A percentile compares a stretch with the other conserved stretches of the same genome.
These are phyloP conservation scores for Vaucheria bursata DNA, from an alignment of 352 stramenopile genomes.

Conservation along the genomic window DNA sequence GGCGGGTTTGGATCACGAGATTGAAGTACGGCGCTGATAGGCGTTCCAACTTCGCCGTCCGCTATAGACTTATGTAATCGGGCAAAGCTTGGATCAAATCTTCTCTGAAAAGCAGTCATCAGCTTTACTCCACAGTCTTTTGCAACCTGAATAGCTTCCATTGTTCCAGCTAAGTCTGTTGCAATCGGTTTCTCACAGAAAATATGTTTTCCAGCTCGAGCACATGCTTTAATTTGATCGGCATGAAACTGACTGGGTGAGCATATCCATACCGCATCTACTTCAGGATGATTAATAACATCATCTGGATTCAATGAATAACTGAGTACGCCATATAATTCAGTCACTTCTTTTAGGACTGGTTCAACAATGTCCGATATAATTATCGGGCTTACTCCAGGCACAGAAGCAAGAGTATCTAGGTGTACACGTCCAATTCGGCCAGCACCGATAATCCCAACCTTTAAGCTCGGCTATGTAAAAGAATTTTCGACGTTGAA, in stretches of 20 bases:
- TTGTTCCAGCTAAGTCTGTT: constrained; percentile 70
- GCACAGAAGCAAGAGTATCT: constrained; percentile 55
- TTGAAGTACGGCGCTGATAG: constrained; percentile 71
- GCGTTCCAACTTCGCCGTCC: constrained; percentile 55
- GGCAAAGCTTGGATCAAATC: constrained; percentile 85
- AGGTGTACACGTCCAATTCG: constrained; percentile 71
- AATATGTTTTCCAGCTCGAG: constrained; percentile 81
- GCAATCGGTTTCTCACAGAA: constrained; percentile 92
- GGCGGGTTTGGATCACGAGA: constrained; percentile 62
- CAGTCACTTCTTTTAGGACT: constrained; percentile 48
- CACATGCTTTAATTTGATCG: constrained; percentile 79
- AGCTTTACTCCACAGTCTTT: constrained; percentile 69
- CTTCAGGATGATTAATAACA: constrained; percentile 76
- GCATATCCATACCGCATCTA: constrained; percentile 91
- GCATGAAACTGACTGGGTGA: constrained; percentile 83
- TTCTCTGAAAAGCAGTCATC: constrained; percentile 84
- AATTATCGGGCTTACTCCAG: constrained; percentile 45
- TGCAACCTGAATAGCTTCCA: constrained; percentile 59
- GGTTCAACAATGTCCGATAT: constrained; percentile 47
- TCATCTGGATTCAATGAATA: constrained; percentile 59
- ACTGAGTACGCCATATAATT: constrained; percentile 45
- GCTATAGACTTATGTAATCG: constrained; percentile 55
- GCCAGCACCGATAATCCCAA: constrained; percentile 69
- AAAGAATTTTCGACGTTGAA: too few species aligned
- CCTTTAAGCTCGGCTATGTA: too few species aligned